phyloP scores from a whole-genome alignment of 2,329 filamentous ascomycete genomes.

The Sporothrix inflata region DNA sequence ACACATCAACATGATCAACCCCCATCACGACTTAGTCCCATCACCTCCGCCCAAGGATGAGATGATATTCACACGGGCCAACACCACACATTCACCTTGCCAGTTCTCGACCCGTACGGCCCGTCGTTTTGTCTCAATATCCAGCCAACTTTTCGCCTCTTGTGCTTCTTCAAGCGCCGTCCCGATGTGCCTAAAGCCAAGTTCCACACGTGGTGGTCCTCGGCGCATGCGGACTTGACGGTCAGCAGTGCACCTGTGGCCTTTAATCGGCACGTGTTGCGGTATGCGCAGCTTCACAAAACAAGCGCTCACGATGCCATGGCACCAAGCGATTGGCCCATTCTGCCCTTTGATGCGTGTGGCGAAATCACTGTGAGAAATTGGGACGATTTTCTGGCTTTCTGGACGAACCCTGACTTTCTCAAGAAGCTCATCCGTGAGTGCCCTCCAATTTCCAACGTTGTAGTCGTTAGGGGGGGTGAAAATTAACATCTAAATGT shows the following conservation, averaged over 20 bases:
- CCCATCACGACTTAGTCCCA: neutral
- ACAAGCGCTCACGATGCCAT: neutral
- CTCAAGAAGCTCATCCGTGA: neutral
- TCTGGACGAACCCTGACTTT: neutral
- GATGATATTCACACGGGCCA: neutral
- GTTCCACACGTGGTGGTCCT: conserved; percentile 4
- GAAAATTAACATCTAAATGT: neutral
- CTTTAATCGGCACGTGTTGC: neutral
- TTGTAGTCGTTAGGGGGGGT: too few species aligned
- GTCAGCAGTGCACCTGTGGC: neutral
- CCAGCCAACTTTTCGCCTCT: neutral
- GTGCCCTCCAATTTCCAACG: neutral
- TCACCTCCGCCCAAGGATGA: neutral
- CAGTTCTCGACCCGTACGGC: neutral
- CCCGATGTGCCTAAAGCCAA: neutral
- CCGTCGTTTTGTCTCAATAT: neutral
- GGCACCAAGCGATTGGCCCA: neutral
- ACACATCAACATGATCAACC: neutral
- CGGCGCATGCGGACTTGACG: neutral
- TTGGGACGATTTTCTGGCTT: neutral
- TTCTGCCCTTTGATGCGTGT: neutral
- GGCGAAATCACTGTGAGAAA: neutral
- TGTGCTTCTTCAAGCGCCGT: neutral
- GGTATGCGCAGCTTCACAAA: neutral
- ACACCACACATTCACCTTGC: neutral